Percentiles rank a stretch among this genome's conserved stretches.
Conservation (phyloP, 805 yeast species). For the Schwanniomyces yamadae region DNA sequence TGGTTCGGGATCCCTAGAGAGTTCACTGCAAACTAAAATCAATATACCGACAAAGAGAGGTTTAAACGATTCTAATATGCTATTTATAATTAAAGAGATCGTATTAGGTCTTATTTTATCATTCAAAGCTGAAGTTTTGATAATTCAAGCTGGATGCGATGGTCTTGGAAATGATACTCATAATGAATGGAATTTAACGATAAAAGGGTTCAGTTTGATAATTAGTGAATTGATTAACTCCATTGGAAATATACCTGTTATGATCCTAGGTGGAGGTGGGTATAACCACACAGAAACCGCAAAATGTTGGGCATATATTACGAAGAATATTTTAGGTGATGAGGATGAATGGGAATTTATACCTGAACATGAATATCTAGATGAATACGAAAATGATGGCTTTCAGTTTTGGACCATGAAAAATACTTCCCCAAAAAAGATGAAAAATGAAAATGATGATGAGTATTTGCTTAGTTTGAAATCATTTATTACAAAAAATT, state of each 20-base stretch:
- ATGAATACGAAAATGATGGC: slow-evolving; percentile 42
- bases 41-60: slow-evolving; percentile 61
- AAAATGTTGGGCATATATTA: slow-evolving; percentile 55
- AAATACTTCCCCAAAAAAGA: slow-evolving; percentile 19
- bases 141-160: slow-evolving; percentile 73
- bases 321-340: slow-evolving; percentile 22
- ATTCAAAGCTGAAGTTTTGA: slow-evolving; percentile 51
- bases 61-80: slow-evolving; percentile 45
- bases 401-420: slow-evolving; percentile 49
- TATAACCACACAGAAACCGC: slow-evolving; percentile 63
- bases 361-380: slow-evolving; percentile 50
- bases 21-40: slow-evolving; percentile 41
- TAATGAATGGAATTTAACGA: slow-evolving; percentile 68
- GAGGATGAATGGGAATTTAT: slow-evolving; percentile 41
- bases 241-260: slow-evolving; percentile 28
- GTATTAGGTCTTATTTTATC: slow-evolving; percentile 40
- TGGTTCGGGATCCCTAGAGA: slow-evolving; percentile 54
- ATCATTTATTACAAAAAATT: slow-evolving; percentile 9
- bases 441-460: slow-evolving; percentile 31
- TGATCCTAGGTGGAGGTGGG: slow-evolving; percentile 77
- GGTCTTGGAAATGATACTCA: slow-evolving; percentile 66
- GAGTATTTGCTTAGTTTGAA: slow-evolving; percentile 26
- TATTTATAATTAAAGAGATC: slow-evolving; percentile 36
- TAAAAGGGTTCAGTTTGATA: slow-evolving; percentile 44
- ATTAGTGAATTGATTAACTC: slow-evolving; percentile 24